phyloP scores from a whole-genome alignment of 2,329 filamentous ascomycete species.

The Chaetothyriales sp. region DNA sequence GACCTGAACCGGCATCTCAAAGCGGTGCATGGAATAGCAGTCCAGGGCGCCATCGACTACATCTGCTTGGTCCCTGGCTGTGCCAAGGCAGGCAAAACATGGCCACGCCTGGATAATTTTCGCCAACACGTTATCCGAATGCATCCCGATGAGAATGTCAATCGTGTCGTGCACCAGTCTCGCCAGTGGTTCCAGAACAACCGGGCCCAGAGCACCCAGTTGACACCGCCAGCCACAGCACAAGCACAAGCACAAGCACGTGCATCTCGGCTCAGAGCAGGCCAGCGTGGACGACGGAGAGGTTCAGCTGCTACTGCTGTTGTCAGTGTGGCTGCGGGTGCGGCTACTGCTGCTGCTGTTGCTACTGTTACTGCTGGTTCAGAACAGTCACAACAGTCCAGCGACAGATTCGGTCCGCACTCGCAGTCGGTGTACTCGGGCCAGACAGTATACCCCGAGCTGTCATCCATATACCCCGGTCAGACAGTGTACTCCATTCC shows the following conservation, averaged over 20 bases:
- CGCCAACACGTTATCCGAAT: conserved; percentile 59
- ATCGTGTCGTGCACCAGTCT: conserved; percentile 6
- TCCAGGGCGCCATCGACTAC: conserved; percentile 33
- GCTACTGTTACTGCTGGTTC: not conserved
- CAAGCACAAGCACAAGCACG: not conserved
- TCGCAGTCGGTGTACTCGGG: not conserved
- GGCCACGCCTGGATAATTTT: conserved; percentile 78
- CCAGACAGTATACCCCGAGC: not conserved
- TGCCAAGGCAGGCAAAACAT: conserved; percentile 48
- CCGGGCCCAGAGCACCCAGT: no score
- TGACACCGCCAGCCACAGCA: no score
- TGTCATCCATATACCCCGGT: not conserved
- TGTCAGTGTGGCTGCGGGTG: no score
- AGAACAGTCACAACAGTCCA: not conserved
- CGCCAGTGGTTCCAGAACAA: not conserved
- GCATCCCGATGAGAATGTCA: conserved; percentile 37
- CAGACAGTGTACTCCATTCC: not conserved
- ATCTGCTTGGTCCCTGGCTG: conserved; percentile 46
- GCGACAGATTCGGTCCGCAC: not conserved
- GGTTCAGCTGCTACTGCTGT: not conserved
- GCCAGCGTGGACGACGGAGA: not conserved
- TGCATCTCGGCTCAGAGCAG: not conserved
- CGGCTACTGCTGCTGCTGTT: no score
- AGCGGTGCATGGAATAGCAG: conserved; percentile 48
- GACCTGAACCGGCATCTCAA: conserved; percentile 64